A percentile compares a stretch with the other conserved stretches of the same genome.
Evolutionary conservation across 208 protist genomes (phyloP).

Genomic region (Perkinsela sp.): DNA sequence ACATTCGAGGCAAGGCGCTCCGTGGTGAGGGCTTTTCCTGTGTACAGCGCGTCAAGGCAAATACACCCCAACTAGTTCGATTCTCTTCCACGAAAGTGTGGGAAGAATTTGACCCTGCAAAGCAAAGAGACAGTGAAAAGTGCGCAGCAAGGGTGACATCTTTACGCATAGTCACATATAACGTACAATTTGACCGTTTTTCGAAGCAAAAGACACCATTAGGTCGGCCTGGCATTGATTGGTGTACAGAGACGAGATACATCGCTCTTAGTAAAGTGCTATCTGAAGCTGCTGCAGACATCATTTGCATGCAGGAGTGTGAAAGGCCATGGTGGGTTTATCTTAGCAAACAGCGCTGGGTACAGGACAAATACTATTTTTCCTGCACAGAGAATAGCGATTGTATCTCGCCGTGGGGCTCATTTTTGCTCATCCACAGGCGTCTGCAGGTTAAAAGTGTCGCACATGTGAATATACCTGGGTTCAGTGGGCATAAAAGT

Average conservation of each 20-base stretch:
- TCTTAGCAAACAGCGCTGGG: slow-evolving; percentile 28
- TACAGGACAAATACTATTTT: slow-evolving; percentile 29
- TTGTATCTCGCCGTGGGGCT: slow-evolving; percentile 36
- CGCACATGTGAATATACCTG: slow-evolving; percentile 39
- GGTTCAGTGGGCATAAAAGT: slow-evolving; percentile 44
- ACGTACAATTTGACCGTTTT: slow-evolving; percentile 68
- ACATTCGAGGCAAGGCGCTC: slow-evolving; percentile 13
- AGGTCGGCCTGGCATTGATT: slow-evolving; percentile 63
- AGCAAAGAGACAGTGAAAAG: slow-evolving; percentile 3
- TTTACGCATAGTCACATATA: slow-evolving; percentile 48
- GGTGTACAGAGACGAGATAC: slow-evolving; percentile 52
- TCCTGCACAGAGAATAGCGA: slow-evolving; percentile 21
- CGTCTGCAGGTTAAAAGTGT: slow-evolving; percentile 15
- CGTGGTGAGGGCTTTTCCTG: background rate
- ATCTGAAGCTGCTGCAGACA: slow-evolving; percentile 30
- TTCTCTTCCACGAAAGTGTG: background rate
- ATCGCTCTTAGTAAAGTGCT: slow-evolving; percentile 41
- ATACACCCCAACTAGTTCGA: background rate
- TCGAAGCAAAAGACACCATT: slow-evolving; percentile 49
- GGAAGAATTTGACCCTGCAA: slow-evolving; percentile 6
- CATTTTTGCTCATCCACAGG: slow-evolving; percentile 34
- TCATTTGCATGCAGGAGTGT: slow-evolving; percentile 64
- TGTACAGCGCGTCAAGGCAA: background rate
- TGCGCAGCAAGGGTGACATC: slow-evolving; percentile 1
- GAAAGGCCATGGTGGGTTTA: slow-evolving; percentile 33